Evolutionary conservation across 257 asterid genomes (phyloP), one percentile per base, ranked within the genome.

Genomic region (Apocynum venetum): DNA sequence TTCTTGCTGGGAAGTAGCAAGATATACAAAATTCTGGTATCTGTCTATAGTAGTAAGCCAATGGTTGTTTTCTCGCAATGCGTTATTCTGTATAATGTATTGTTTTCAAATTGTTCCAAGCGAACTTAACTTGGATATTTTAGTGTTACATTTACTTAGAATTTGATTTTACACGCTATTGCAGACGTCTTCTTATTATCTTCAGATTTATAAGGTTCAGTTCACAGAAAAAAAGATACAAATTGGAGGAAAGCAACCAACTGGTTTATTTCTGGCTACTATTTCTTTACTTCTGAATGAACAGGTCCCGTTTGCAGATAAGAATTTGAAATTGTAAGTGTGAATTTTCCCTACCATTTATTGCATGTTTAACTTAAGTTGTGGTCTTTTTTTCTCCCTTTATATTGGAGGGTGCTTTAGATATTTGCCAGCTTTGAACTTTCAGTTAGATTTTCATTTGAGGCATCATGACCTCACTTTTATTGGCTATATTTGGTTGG

Each of bases 181-280:
- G 91, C 98, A 96, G 98, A 93, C 99, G n/a, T 87, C 98, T 9
- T 86, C 92, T 79, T 92, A 88, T 74, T 91, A 87, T 86, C 92
- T 96, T 76, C 98, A 93, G 81, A 90, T 96, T 79, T 90, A 88
- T 76, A 96, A 93, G 91, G 93, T 93, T 78, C 97, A 90, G 76
- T 87, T 83, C 82, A 84, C 97, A 2, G 96, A 87, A 74, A 91
- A 91, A 89, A 91, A 87, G 81, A 93, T 96, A 82, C 87, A 85
- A 82, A 84, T 88, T 76, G 98, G 97, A 63, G 98, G 98, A 88
- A 96, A 93, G 92, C 98, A 93, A 78, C 97, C 97, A 14, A 80
- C 89, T 85, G 97, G 97, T 76, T 85, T 96, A 80, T 89, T 77
- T 89, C 91, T 93, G 20, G 87, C 87, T 74, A 91, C 82, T 73